phyloP scores from a whole-genome alignment of 306 rosid genomes.

The Acacia confusa region DNA sequence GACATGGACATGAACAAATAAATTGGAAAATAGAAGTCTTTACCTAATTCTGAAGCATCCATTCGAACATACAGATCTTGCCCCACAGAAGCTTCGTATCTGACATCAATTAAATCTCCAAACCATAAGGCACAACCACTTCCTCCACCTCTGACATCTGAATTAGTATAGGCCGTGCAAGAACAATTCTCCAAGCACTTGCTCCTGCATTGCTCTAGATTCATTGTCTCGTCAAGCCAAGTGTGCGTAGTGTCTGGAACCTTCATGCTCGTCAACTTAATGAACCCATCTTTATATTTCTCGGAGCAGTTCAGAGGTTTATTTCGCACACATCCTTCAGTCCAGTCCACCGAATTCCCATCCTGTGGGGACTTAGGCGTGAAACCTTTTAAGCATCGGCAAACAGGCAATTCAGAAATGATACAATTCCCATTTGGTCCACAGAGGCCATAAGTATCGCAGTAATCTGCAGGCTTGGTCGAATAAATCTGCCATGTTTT shows the following conservation, averaged over 20 bases:
- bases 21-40: background rate
- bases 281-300: background rate
- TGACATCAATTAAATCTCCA: background rate
- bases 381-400: background rate
- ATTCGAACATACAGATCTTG: background rate
- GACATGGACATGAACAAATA: no score
- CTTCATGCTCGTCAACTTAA: background rate
- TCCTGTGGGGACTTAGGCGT: background rate
- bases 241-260: background rate
- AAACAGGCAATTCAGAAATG: background rate
- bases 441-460: background rate
- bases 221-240: background rate
- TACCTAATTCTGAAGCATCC: background rate
- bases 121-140: constrained; percentile 1
- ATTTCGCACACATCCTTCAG: background rate
- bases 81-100: background rate
- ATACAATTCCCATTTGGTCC: constrained; percentile 16
- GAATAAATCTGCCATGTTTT: background rate
- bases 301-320: background rate
- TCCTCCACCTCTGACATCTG: background rate
- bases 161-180: background rate
- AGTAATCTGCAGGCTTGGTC: background rate
- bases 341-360: background rate
- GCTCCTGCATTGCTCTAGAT: background rate
- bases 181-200: background rate